Conservation (phyloP, 2,329 filamentous ascomycete species). For the Chalara sp. region DNA sequence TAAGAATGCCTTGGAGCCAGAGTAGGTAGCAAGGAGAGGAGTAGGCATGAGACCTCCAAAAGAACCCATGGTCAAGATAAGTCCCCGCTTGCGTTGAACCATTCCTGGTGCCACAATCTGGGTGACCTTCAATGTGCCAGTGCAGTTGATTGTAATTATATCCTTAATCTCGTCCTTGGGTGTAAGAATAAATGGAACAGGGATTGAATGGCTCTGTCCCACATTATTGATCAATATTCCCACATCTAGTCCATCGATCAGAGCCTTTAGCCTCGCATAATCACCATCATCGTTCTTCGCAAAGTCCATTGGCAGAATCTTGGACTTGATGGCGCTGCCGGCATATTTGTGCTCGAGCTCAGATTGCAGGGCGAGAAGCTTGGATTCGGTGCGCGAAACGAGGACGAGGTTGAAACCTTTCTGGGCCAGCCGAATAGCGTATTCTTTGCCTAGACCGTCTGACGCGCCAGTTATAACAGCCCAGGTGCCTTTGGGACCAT, state of each 20-base stretch:
- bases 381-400: conserved; percentile 90
- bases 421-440: conserved; percentile 77
- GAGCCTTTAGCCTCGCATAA: conserved; percentile 64
- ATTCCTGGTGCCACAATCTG: conserved; percentile 80
- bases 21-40: conserved; percentile 90
- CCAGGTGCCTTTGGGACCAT: conserved; percentile 89
- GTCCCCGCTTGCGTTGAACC: conserved; percentile 73
- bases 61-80: conserved; percentile 96
- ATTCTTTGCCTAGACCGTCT: conserved; percentile 96
- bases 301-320: conserved; percentile 88
- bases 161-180: conserved; percentile 71
- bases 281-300: conserved; percentile 70
- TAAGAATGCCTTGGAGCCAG: conserved; percentile 94
- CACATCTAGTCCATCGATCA: conserved; percentile 70
- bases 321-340: conserved; percentile 56
- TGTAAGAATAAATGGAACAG: conserved; percentile 81
- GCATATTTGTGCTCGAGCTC: conserved; percentile 69
- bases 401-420: conserved; percentile 95
- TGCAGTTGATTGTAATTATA: conserved; percentile 94
- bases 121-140: conserved; percentile 82
- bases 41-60: conserved; percentile 91
- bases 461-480: conserved; percentile 91
- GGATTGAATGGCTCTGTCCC: conserved; percentile 87
- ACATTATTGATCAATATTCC: conserved; percentile 95
- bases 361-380: conserved; percentile 69